phyloP scores from a whole-genome alignment of 768 basidiomycete genomes.

The Mycena rosella region DNA sequence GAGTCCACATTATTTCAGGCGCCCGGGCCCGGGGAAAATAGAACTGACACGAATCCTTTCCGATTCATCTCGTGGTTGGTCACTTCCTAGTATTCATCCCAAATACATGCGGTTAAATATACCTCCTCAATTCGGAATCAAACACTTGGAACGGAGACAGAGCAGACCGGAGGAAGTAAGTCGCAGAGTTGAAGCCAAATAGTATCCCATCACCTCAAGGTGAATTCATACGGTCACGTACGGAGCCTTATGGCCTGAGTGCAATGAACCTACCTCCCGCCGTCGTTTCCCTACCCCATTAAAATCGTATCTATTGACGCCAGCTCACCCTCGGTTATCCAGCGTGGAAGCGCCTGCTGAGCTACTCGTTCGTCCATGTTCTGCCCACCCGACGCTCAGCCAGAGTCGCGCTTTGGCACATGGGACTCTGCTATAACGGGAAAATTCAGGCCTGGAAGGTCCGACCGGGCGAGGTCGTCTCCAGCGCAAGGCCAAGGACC shows the following conservation, averaged over 20 bases:
- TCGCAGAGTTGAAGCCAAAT: no score
- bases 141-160: no score
- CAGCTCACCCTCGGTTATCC: slow-evolving; percentile 56
- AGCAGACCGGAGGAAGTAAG: no score
- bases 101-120: no score
- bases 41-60: no score
- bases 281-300: slow-evolving; percentile 88
- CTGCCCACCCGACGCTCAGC: slow-evolving; percentile 59
- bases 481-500: slow-evolving; percentile 70
- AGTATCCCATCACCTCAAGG: no score
- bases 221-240: slow-evolving; percentile 40
- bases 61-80: no score
- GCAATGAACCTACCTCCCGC: slow-evolving; percentile 83
- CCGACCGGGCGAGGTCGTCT: slow-evolving; percentile 73
- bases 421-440: slow-evolving; percentile 93
- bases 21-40: no score
- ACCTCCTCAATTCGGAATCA: no score
- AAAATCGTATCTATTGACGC: slow-evolving; percentile 80
- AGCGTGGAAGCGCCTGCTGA: slow-evolving; percentile 83
- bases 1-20: no score
- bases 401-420: slow-evolving; percentile 84
- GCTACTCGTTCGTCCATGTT: slow-evolving; percentile 82
- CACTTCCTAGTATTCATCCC: no score
- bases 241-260: slow-evolving; percentile 52
- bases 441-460: slow-evolving; percentile 79